A percentile compares a stretch with the other conserved stretches of the same genome.
Conservation (phyloP, 2,329 filamentous ascomycete species). For the Thielaviopsis ethacetica region DNA sequence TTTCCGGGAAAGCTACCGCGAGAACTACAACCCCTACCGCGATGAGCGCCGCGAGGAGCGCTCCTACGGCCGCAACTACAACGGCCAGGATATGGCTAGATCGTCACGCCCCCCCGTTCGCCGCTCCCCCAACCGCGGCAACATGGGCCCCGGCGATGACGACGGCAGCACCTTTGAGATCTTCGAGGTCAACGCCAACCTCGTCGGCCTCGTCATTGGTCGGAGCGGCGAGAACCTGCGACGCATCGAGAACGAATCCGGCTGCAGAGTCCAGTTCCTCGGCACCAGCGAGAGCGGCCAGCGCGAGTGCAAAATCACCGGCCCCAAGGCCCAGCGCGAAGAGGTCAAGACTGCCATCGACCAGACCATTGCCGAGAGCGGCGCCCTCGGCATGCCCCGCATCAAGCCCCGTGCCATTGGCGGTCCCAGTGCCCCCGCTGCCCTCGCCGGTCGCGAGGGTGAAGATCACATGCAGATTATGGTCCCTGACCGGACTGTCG, state of each 20-base stretch:
- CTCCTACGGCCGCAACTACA: conserved; percentile 28
- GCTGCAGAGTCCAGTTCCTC: conserved; percentile 76
- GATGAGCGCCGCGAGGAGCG: conserved; percentile 66
- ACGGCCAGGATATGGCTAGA: conserved; percentile 16
- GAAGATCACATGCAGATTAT: conserved; percentile 85
- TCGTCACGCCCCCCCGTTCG: conserved; percentile 48
- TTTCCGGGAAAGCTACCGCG: conserved; percentile 53
- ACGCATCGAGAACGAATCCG: conserved; percentile 67
- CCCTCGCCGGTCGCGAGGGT: conserved; percentile 47
- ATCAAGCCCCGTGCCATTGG: not conserved
- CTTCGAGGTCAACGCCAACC: conserved; percentile 70
- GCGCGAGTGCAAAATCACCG: conserved; percentile 75
- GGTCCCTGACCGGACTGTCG: conserved; percentile 85
- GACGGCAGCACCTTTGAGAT: conserved; percentile 53
- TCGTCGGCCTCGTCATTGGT: conserved; percentile 83
- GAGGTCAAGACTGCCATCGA: conserved; percentile 73
- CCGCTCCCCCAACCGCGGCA: conserved; percentile 47
- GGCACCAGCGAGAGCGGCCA: conserved; percentile 59
- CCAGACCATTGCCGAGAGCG: conserved; percentile 32
- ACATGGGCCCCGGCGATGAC: conserved; percentile 29
- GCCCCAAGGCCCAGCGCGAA: conserved; percentile 51
- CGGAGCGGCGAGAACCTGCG: conserved; percentile 78
- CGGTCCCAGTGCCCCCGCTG: conserved; percentile 14
- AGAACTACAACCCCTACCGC: conserved; percentile 67
- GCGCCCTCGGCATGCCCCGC: conserved; percentile 31